Evolutionary conservation across 352 stramenopile genomes (phyloP), one percentile per base, ranked within the genome.

Genomic region (Phytophthora pistaciae): DNA sequence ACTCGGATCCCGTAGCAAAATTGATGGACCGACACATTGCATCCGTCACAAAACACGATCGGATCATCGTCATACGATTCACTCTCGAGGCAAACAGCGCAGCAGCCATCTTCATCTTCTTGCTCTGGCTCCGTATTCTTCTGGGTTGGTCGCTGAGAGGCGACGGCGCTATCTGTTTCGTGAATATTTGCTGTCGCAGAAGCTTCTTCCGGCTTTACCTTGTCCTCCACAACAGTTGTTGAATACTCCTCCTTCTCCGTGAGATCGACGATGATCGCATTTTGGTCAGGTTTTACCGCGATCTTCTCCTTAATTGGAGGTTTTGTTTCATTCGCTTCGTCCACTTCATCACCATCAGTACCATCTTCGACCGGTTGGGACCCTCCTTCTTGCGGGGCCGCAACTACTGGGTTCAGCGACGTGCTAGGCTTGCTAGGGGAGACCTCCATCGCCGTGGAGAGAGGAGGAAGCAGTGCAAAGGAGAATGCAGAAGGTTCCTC

Each of bases 11-110:
- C 91, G 56, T 98, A 98, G 76, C 93, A 98, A 62, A 90, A 91
- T 70, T 98, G 92, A 74, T 98, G 93, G 3, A 97, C 89, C 4
- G 84, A 79, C 20, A 95, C 75, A 65, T 97, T 80, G 57, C 93
- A 98, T 5, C 90, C 90, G 54, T 97, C 93, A 56, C 93, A 98
- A 69, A 96, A 97, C 3, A 98, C 79, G 56, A 98, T 97, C 46
- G 83, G 84, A 61, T 98, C 93, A 44, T 95, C 87, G n/a, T 96
- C 91, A 57, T 85, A 93, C 4, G 85, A 92, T 57, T 97, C 88
- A 36, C 80, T 78, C 40, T 96, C 87, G 5, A 80, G 75, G 68
- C 93, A 98, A 58, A 98, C 70, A 0, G 87, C 78, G 66, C 93
- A 98, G 33, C 71, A 66, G 1, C 76, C 72, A 29, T 84, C 77